These are phyloP conservation scores for Xerocomus amazonicus DNA, from an alignment of 1,284 basidiomycete genomes.

Conservation along the genomic window DNA sequence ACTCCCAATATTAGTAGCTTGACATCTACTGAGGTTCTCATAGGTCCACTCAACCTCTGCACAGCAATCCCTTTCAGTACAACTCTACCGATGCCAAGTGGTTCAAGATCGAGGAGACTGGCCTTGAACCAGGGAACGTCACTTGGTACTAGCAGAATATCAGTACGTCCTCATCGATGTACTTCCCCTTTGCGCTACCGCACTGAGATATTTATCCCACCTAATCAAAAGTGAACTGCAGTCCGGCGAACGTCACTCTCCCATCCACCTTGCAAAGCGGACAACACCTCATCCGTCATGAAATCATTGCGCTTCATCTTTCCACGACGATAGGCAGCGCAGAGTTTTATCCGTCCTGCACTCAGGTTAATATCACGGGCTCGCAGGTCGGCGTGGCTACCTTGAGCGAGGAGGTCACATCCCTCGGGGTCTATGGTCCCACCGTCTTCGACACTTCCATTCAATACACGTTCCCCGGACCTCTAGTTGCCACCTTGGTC, in stretches of 20 bases:
- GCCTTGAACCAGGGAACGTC: conserved; percentile 34
- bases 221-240: conserved; percentile 31
- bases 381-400: conserved; percentile 44
- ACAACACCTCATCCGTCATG: conserved; percentile 51
- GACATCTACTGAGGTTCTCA: too few relatives aligned
- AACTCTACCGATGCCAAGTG: conserved; percentile 55
- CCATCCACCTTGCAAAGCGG: conserved; percentile 43
- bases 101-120: conserved; percentile 63
- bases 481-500: conserved; percentile 44
- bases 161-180: conserved; percentile 20
- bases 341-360: conserved; percentile 56
- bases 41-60: too few relatives aligned
- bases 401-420: conserved; percentile 47
- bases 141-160: conserved; percentile 36
- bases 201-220: too few relatives aligned
- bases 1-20: too few relatives aligned
- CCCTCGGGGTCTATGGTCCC: conserved; percentile 61
- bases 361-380: conserved; percentile 55
- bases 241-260: conserved; percentile 38
- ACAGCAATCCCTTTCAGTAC: too few relatives aligned
- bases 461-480: conserved; percentile 51
- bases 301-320: conserved; percentile 50
- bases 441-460: conserved; percentile 35
- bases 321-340: conserved; percentile 42
- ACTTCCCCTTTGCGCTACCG: too few relatives aligned